Base-by-base conservation (phyloP, 192 early-diverging fungal species). In the Podila verticillata region DNA sequence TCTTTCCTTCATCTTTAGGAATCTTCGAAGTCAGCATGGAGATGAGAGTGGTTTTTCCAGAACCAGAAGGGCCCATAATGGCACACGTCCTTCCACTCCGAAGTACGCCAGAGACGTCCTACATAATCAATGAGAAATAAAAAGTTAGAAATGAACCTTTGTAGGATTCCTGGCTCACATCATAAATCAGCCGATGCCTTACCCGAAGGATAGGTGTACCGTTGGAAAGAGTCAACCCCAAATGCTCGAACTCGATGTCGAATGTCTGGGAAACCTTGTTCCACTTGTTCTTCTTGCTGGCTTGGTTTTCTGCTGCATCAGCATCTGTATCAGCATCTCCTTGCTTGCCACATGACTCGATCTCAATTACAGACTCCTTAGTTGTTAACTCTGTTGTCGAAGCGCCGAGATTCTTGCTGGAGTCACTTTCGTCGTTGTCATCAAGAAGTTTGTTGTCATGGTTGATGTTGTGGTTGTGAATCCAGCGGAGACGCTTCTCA, bases 1-100 rank as follows among this genome's bases (percentile, higher is more conserved):
- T 79, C 20, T 65, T 67, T 20, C 92, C 92, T 49, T 70, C 75
- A 49, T 81, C 72, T 24, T 88, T 83, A 56, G 73, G 68, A 19
- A 87, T 82, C 57, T 92, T 92, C 30, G 87, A 89, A 13, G 91
- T 93, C 65, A 93, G 69, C 60, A 93, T 83, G 2, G 86, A 83
- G 22, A 91, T 84, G 59, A 90, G 88, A 15, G 89, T 91, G 1
- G 89, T 89, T 54, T 92, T 89, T 28, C 89, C 88, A 15, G 86
- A 79, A 51, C 87, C 87, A 31, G 87, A 88, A 19, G 87, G 87
- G 3, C 87, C 87, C 87, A 88, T 88, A 57, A 88, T 87, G 20
- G 91, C 90, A 24, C 89, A 92, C 8, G 86, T 82, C 31, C 89
- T 79, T 9, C 88, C 87, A 17, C 77, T 63, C n/a, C 72, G 61